Evolutionary conservation across 768 basidiomycete genomes (phyloP).

Genomic region (Symmetrospora coprosmae): DNA sequence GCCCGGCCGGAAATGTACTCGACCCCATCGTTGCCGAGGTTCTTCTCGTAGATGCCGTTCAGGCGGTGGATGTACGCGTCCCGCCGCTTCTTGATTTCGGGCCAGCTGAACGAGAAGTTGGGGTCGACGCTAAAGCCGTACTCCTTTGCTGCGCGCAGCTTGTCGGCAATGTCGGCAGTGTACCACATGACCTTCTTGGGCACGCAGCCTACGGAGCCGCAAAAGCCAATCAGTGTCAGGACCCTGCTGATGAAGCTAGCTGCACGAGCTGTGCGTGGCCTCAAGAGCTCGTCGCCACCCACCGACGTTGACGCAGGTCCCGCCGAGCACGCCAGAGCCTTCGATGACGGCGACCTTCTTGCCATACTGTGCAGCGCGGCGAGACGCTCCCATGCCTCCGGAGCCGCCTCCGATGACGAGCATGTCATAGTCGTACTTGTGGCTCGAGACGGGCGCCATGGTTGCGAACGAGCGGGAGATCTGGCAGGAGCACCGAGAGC

Average conservation of each 20-base stretch:
- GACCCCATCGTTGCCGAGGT: constrained; percentile 72
- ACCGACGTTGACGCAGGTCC: constrained; percentile 98
- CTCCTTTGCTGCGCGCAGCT: constrained; percentile 55
- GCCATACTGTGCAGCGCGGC: constrained; percentile 80
- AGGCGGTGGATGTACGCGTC: constrained; percentile 84
- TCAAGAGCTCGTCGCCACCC: constrained; percentile 38
- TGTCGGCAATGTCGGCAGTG: constrained; percentile 76
- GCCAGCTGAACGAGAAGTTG: constrained; percentile 61
- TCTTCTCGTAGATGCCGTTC: constrained; percentile 81
- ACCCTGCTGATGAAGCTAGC: not conserved
- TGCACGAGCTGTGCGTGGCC: not conserved
- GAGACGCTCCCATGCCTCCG: constrained; percentile 74
- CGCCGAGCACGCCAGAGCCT: constrained; percentile 57
- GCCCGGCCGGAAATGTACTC: constrained; percentile 72
- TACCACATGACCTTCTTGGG: constrained; percentile 99
- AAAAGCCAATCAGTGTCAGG: not conserved
- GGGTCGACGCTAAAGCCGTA: constrained; percentile 41
- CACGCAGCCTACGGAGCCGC: constrained; percentile 58
- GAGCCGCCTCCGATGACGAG: constrained; percentile 47
- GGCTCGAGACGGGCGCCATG: constrained; percentile 10
- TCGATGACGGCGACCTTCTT: constrained; percentile 88
- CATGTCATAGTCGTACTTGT: constrained; percentile 31
- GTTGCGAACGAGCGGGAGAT: constrained; percentile 20
- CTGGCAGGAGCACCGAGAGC: constrained; percentile 1
- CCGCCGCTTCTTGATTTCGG: constrained; percentile 74